phyloP scores from a whole-genome alignment of 257 asterid species.

The Ocimum tenuiflorum region DNA sequence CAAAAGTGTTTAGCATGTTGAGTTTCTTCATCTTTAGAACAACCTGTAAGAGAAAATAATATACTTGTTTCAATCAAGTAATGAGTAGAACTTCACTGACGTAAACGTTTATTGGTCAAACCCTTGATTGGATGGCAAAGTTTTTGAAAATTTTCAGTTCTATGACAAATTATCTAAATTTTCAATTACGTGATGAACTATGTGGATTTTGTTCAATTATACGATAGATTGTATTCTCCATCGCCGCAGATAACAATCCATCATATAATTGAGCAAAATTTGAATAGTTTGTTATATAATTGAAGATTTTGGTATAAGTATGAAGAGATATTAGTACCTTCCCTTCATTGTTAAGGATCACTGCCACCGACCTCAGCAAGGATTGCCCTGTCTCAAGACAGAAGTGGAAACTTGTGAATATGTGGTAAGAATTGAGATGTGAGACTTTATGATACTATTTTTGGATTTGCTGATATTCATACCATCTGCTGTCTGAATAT shows the following conservation, averaged over 20 bases:
- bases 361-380: constrained; percentile 47
- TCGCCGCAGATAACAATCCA: too few species aligned
- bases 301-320: not conserved
- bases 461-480: constrained; percentile 8
- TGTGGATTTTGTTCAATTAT: too few species aligned
- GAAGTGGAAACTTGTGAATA: not conserved
- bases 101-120: not conserved
- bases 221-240: too few species aligned
- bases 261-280: not conserved
- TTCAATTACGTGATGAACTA: too few species aligned
- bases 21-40: constrained; percentile 64
- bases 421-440: too few species aligned
- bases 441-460: not conserved
- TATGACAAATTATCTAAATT: too few species aligned
- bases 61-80: not conserved
- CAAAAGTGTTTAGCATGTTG: constrained; percentile 48
- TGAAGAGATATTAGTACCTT: constrained; percentile 39
- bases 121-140: not conserved
- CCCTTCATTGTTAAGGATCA: constrained; percentile 53
- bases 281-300: not conserved
- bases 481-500: constrained; percentile 64
- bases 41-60: constrained; percentile 34
- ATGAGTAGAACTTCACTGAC: not conserved
- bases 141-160: too few species aligned
- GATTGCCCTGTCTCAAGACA: constrained; percentile 46